Percentiles rank a stretch among this genome's conserved stretches.
phyloP scores from a whole-genome alignment of 352 stramenopile species.

The Globisporangium paroecandrum region DNA sequence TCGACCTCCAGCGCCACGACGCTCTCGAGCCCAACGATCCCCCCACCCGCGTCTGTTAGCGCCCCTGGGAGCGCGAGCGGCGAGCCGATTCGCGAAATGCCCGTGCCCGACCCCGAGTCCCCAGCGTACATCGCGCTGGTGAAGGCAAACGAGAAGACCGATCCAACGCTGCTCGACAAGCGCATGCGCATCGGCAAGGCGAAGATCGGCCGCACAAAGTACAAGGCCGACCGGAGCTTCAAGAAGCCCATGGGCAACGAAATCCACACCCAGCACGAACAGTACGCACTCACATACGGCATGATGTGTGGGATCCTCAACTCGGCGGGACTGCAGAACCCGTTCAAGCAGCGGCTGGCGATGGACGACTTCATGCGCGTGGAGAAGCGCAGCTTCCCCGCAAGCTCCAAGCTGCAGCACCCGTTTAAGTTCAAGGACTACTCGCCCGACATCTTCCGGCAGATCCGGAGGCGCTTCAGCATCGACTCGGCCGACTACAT shows the following conservation, averaged over 20 bases:
- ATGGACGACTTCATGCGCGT: slow-evolving; percentile 91
- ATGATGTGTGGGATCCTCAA: slow-evolving; percentile 98
- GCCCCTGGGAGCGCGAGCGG: neutral
- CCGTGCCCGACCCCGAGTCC: slow-evolving; percentile 34
- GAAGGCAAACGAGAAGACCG: slow-evolving; percentile 42
- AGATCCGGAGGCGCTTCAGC: slow-evolving; percentile 70
- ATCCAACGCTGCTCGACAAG: slow-evolving; percentile 53
- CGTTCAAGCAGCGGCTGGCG: slow-evolving; percentile 76
- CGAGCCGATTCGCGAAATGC: slow-evolving; percentile 20
- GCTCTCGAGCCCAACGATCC: slow-evolving; percentile 9
- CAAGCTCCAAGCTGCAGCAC: slow-evolving; percentile 71
- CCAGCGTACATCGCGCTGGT: slow-evolving; percentile 37
- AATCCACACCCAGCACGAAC: slow-evolving; percentile 89
- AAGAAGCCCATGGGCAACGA: slow-evolving; percentile 70
- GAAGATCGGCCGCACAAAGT: slow-evolving; percentile 48
- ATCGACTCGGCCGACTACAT: slow-evolving; percentile 88
- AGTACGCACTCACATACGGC: slow-evolving; percentile 97
- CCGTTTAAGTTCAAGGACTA: slow-evolving; percentile 94
- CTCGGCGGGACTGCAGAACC: slow-evolving; percentile 85
- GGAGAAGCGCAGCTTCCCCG: slow-evolving; percentile 73
- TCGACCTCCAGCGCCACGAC: slow-evolving; percentile 5
- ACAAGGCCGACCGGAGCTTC: slow-evolving; percentile 55
- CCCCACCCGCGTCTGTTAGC: neutral
- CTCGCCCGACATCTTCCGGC: slow-evolving; percentile 80
- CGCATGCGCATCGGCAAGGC: slow-evolving; percentile 52